These are phyloP conservation scores for Sporobolomyces pararoseus DNA, from an alignment of 768 basidiomycete genomes.

Conservation along the genomic window DNA sequence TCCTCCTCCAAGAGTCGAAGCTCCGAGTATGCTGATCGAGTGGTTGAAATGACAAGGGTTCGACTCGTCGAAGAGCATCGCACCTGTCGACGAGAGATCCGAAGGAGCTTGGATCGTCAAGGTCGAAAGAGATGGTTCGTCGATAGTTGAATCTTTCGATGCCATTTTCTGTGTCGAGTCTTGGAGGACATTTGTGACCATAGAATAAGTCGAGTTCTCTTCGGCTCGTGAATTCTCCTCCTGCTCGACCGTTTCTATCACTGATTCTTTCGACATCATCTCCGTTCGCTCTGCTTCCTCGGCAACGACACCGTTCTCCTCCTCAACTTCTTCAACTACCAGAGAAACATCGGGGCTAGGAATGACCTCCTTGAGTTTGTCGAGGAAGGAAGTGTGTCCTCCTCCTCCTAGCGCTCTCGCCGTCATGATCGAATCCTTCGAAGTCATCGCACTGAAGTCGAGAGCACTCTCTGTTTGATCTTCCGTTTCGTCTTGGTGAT, in stretches of 20 bases:
- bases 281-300: background rate
- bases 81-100: background rate
- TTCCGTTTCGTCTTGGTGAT: background rate
- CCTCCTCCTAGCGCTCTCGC: background rate
- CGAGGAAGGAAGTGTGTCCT: conserved; percentile 23
- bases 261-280: no score
- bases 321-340: background rate
- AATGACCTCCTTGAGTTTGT: conserved; percentile 18
- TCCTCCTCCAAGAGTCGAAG: no score
- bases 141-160: no score
- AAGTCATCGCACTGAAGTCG: conserved; percentile 7
- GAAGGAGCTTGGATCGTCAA: background rate
- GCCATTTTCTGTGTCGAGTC: no score
- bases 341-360: conserved; percentile 33
- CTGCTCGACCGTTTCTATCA: no score
- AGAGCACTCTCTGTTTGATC: background rate
- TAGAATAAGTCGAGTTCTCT: no score
- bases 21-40: background rate
- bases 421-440: background rate
- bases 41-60: background rate
- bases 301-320: background rate
- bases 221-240: no score
- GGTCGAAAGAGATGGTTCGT: background rate
- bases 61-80: background rate
- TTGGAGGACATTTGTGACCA: no score